Evolutionary conservation across 352 stramenopile genomes (phyloP), one percentile per base, ranked within the genome.

Genomic region (Pythium diclinum): DNA sequence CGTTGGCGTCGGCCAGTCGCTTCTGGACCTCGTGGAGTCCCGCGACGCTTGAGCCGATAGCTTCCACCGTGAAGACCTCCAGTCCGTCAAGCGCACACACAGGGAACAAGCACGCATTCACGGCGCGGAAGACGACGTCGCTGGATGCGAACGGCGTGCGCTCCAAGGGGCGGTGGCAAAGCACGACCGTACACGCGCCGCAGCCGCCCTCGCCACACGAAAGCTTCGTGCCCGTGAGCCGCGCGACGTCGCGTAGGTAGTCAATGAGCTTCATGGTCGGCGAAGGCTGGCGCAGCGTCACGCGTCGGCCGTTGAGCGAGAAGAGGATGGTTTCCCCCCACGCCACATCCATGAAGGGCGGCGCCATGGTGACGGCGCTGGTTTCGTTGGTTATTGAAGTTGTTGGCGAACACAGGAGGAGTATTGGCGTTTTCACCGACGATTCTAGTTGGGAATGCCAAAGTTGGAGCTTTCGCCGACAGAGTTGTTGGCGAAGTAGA

Each of bases 21-120:
- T 81, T 57, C 75, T 97, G 90, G 3, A 90, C 62, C 9, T 67
- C 65, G 63, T 88, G 75, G 36, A 89, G 56, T 0, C 74, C 72
- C 25, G 38, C 56, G 21, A 54, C 53, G 11, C 59, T 64, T 3
- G 56, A 74, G 23, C 90, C 88, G 51, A 96, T 68, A 10, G 83
- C 86, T 76, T 97, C 90, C 2, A 96, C 73, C 10, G 88, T 97
- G 13, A 86, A 89, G n/a, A 97, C 77, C 56, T 87, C 73, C 63
- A 81, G 77, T 8, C 87, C 84, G 70, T 97, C 88, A 13, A 86
- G 77, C 6, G 79, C 76, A 10, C 87, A 70, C 9, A 93, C 72
- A 9, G 86, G 88, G 53, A 91, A 87, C 3, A 97, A 68, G 68
- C 90, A 97, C 17, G 90, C 85, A 61, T 97, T 96, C 3, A 94